Base-by-base conservation (phyloP, 805 yeast genomes). In the Candida verbasci region DNA sequence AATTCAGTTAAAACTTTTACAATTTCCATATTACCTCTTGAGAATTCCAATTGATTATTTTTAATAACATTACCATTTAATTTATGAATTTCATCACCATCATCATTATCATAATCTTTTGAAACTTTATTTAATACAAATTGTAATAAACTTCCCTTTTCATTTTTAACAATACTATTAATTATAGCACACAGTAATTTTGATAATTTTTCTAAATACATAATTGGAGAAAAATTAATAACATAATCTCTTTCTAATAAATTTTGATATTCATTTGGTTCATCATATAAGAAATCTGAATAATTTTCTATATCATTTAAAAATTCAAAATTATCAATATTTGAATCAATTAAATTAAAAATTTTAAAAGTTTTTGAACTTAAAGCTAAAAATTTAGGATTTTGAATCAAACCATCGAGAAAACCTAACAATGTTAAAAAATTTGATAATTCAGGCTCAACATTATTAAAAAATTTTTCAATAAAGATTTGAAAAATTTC, bases 271-370 rank as follows among this genome's bases (percentile, higher is more conserved):
- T 45, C 56, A 14, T 36, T 29, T 5, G 49, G 36, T 3, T 40
- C 39, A 16, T 35, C 39, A 33, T 34, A 44, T 42, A 38, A 43
- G 10, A 10, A 43, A 24, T 45, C 53, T 7, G 60, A 53, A 39
- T 56, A 65, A 10, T 41, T 30, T 45, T 67, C 71, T 6, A 64
- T 49, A 8, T 56, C 62, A 37, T 51, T 53, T 43, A 67, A 53
- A 36, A 67, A 68, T 18, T 62, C 68, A 34, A 52, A 51, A 42
- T 58, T 62, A 41, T 65, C 70, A 33, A 67, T 51, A 40, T 56
- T 56, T 12, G 60, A 44, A 41, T 66, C 68, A 42, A 67, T 53
- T 20, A 53, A 49, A 17, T 44, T 32, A 41, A 65, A 64, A 4
- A 65, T 37, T 27, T 56, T 51, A 50, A 62, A 56, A 0, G 64